Evolutionary conservation across 164 flowering plant species (phyloP).

Genomic region (Tetrastigma voinierianum): DNA sequence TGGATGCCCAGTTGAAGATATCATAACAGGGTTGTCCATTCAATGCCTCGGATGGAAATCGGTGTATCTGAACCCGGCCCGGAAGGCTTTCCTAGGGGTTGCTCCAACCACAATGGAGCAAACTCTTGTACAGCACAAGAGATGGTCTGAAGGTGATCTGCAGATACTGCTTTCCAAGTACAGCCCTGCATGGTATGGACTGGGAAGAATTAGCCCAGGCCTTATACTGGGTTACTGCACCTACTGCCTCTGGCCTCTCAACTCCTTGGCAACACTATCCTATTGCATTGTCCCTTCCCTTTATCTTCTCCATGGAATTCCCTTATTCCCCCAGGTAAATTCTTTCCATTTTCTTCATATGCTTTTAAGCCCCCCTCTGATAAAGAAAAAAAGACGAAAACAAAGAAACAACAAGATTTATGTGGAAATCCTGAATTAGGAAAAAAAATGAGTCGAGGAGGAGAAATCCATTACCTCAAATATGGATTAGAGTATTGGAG

Average conservation of each 20-base stretch:
- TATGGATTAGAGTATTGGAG: no score
- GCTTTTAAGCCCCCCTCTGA: no score
- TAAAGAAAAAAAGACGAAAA: no score
- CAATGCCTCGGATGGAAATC: conserved; percentile 75
- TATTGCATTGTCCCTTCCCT: conserved; percentile 62
- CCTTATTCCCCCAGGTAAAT: conserved; percentile 62
- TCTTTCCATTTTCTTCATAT: neutral
- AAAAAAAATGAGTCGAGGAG: no score
- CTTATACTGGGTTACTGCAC: conserved; percentile 49
- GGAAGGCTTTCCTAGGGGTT: conserved; percentile 52
- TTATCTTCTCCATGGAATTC: conserved; percentile 49
- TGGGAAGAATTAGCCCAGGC: conserved; percentile 39
- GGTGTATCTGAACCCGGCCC: conserved; percentile 39
- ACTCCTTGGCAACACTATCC: conserved; percentile 46
- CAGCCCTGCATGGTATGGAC: conserved; percentile 49
- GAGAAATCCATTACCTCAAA: no score
- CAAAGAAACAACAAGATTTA: no score
- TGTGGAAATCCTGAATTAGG: no score
- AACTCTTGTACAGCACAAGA: conserved; percentile 62
- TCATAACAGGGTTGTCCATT: conserved; percentile 60
- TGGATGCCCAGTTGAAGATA: conserved; percentile 69
- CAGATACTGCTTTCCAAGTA: conserved; percentile 56
- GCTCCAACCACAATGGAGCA: conserved; percentile 47
- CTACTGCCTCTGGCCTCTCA: conserved; percentile 55
- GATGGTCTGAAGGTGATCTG: conserved; percentile 81